These are phyloP conservation scores for Glonium stellatum DNA, from an alignment of 495 filamentous ascomycete species.

Conservation along the genomic window DNA sequence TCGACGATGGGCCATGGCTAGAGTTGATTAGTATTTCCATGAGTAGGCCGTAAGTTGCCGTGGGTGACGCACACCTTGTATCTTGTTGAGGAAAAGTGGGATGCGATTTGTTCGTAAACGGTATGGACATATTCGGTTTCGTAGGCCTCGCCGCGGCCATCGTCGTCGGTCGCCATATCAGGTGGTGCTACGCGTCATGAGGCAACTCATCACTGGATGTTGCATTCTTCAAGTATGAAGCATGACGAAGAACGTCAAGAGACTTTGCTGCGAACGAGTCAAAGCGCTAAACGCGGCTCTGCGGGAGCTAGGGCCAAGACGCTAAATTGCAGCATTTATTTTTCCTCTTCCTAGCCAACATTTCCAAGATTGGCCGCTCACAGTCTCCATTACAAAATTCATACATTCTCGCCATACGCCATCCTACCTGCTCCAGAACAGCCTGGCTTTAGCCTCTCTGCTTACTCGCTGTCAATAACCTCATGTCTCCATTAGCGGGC, in stretches of 20 bases:
- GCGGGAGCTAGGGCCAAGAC: background rate
- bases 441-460: too few species aligned
- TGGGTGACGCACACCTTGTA: constrained; percentile 61
- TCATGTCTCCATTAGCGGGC: constrained; percentile 1
- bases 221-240: background rate
- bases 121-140: constrained; percentile 82
- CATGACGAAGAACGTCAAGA: background rate
- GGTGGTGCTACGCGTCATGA: too few species aligned
- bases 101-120: constrained; percentile 90
- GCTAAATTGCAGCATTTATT: background rate
- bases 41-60: background rate
- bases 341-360: background rate
- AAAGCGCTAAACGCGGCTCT: background rate
- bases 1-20: constrained; percentile 92
- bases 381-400: background rate
- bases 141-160: constrained; percentile 45
- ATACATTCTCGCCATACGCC: background rate
- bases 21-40: background rate
- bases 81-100: constrained; percentile 89
- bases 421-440: too few species aligned
- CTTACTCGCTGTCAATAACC: too few species aligned
- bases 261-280: background rate
- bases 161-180: background rate
- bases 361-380: background rate
- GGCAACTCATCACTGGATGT: background rate